Base-by-base conservation (phyloP, 495 filamentous ascomycete genomes). In the Penicillium argentinense region DNA sequence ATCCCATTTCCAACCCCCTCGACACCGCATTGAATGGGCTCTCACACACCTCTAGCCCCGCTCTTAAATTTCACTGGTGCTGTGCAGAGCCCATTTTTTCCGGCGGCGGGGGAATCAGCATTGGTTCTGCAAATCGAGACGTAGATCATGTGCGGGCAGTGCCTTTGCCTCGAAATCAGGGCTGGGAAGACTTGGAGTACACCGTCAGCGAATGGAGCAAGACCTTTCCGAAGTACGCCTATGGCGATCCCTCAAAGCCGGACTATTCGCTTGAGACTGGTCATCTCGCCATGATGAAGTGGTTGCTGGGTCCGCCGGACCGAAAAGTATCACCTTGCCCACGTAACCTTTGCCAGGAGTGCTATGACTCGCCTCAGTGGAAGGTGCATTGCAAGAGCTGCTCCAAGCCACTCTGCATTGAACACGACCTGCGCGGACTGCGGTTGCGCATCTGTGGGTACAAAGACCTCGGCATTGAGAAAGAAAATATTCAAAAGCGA, bases 31-130 rank as follows among this genome's bases (percentile, higher is more conserved):
- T 45, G 16, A 67, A 69, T 22, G 52, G 48, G 9, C 59, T 59
- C 19, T 44, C 57, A 30, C 48, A 63, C 9, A 40, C 54, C 19
- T 47, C 62, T 16, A 64, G 68, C 40, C 78, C 78, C 13, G 66
- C 64, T 29, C 59, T 80, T 39, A 77, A 71, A 19, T 79, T 80
- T 52, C 71, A 78, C 44, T 83, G 80, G 80, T 83, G 80, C 62
- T 84, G 80, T 46, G 73, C 78, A n/a, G 77, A 81, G 42, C 80
- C 80, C 2, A 75, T 79, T 29, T 81, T 82, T 55, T 82, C 80
- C 13, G 79, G 78, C 4, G 79, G 80, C n/a, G 80, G 79, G 39
- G 77, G 79, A 5, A 81, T 82, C 49, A 79, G 76, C 39, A 79
- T 82, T 27, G 64, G 76, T 9, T 74, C 77, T 14, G 69, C 69